Conservation (phyloP, 345 rosid species). For the Aquilaria sinensis region DNA sequence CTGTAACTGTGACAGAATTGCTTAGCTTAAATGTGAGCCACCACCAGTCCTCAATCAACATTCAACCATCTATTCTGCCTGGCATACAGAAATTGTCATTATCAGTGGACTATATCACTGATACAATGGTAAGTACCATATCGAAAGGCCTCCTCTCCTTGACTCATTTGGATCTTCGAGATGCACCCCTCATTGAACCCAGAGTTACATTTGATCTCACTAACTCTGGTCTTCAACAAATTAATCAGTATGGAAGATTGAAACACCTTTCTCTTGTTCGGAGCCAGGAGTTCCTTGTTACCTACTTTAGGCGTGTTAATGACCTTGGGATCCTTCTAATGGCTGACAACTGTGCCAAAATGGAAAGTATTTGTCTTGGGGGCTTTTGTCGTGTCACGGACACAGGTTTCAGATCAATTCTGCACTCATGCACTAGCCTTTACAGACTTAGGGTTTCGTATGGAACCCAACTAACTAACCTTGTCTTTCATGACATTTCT, state of each 20-base stretch:
- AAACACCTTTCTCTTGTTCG: slow-evolving; percentile 79
- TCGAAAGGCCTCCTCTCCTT: slow-evolving; percentile 56
- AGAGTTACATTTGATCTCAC: slow-evolving; percentile 66
- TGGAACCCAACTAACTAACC: slow-evolving; percentile 74
- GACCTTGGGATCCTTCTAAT: slow-evolving; percentile 90
- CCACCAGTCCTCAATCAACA: slow-evolving; percentile 22
- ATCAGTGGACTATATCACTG: slow-evolving; percentile 75
- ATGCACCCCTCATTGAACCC: slow-evolving; percentile 73
- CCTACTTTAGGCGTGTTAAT: slow-evolving; percentile 73
- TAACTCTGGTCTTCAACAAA: slow-evolving; percentile 75
- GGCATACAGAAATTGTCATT: slow-evolving; percentile 65
- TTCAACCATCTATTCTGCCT: slow-evolving; percentile 44
- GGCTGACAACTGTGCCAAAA: slow-evolving; percentile 73
- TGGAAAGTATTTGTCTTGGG: slow-evolving; percentile 84
- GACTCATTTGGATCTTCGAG: slow-evolving; percentile 84
- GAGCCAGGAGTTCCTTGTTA: slow-evolving; percentile 64
- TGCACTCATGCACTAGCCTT: slow-evolving; percentile 79
- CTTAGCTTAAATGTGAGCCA: slow-evolving; percentile 40
- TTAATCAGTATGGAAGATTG: slow-evolving; percentile 65
- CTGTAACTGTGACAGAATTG: slow-evolving; percentile 70
- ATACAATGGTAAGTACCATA: slow-evolving; percentile 61
- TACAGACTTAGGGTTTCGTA: slow-evolving; percentile 68
- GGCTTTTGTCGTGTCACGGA: slow-evolving; percentile 94
- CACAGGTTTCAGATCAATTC: slow-evolving; percentile 71
- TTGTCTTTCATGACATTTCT: slow-evolving; percentile 81